Evolutionary conservation across 75 land plant genomes (phyloP), one percentile per base, ranked within the genome.

Genomic region (Isoetes taiwanensis): DNA sequence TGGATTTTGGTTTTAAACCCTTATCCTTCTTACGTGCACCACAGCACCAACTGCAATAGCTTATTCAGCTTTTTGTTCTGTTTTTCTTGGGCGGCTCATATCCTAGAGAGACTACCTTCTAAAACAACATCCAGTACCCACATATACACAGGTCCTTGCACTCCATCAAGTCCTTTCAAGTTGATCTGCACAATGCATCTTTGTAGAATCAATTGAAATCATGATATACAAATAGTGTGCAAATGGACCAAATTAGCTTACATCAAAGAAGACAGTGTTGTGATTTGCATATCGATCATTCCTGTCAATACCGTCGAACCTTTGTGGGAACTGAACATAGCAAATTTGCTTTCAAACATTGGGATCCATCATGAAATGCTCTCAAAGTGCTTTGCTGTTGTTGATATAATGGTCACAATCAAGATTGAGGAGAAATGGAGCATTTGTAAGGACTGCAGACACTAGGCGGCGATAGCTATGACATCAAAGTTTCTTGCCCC

Each of bases 91-190:
- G 41, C 83, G 84, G 0, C 73, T 65, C 37, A 77, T 80, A 8
- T 83, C 87, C 61, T 83, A 83, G 30, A 83, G 73, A 1, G 87
- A 83, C 61, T 80, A 83, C 39, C 87, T 71, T 28, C 72, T 62
- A 74, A 83, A 83, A 32, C 73, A 67, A 68, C 84, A 80, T 60
- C 87, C 87, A 28, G 87, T 83, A 6, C 87, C 87, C 33, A 83
- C 87, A 69, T 83, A 83, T 86, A 86, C 9, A 83, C 73, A 1
- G 87, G 87, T 32, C 87, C 84, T 71, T 83, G 87, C 43, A 83
- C 65, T 0, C 84, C 87, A 71, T 83, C 87, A 6, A 80, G 64
- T 8, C 87, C 87, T 65, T 69, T 83, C 87, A 80, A 72, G 69
- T 83, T 80, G 12, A 83, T 69, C 86, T 80, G 65, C 37, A 28